phyloP scores from a whole-genome alignment of 495 filamentous ascomycete species.

The Pseudoneurospora amorphoporcata region DNA sequence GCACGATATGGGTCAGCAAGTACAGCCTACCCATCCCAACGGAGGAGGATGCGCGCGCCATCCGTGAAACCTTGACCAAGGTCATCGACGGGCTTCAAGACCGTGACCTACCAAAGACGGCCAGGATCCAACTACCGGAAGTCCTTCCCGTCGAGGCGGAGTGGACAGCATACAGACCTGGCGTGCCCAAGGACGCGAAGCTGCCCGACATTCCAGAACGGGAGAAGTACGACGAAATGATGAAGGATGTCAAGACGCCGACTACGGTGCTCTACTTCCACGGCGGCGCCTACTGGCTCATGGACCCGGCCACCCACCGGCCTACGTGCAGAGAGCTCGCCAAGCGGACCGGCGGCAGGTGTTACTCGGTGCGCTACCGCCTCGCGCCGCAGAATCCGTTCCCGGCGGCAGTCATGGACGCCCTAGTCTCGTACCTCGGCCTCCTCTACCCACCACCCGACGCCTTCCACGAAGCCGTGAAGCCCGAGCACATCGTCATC shows the following conservation, averaged over 20 bases:
- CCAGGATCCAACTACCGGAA: slow-evolving; percentile 30
- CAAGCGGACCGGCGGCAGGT: slow-evolving; percentile 44
- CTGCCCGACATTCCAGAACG: slow-evolving; percentile 52
- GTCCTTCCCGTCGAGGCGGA: slow-evolving; percentile 62
- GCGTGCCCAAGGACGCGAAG: slow-evolving; percentile 42
- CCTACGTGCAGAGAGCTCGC: slow-evolving; percentile 36
- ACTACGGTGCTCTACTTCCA: slow-evolving; percentile 78
- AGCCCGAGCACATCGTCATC: slow-evolving; percentile 61
- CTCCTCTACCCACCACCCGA: slow-evolving; percentile 71
- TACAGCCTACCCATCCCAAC: slow-evolving; percentile 41
- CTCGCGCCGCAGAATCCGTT: slow-evolving; percentile 79
- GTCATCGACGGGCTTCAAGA: slow-evolving; percentile 56
- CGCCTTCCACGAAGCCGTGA: slow-evolving; percentile 60
- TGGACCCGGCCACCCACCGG: slow-evolving; percentile 64
- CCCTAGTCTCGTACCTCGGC: slow-evolving; percentile 69
- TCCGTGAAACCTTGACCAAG: slow-evolving; percentile 48
- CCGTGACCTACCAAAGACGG: slow-evolving; percentile 16
- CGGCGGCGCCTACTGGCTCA: slow-evolving; percentile 74
- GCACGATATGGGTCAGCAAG: slow-evolving; percentile 69
- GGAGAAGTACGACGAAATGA: slow-evolving; percentile 61
- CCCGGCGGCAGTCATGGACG: slow-evolving; percentile 73
- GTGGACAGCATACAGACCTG: slow-evolving; percentile 69
- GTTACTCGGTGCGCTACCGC: slow-evolving; percentile 76
- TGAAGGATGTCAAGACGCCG: slow-evolving; percentile 55
- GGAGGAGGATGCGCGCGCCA: slow-evolving; percentile 33